These are phyloP conservation scores for Meredithiella fracta DNA, from an alignment of 2,329 filamentous ascomycete species.

Conservation along the genomic window DNA sequence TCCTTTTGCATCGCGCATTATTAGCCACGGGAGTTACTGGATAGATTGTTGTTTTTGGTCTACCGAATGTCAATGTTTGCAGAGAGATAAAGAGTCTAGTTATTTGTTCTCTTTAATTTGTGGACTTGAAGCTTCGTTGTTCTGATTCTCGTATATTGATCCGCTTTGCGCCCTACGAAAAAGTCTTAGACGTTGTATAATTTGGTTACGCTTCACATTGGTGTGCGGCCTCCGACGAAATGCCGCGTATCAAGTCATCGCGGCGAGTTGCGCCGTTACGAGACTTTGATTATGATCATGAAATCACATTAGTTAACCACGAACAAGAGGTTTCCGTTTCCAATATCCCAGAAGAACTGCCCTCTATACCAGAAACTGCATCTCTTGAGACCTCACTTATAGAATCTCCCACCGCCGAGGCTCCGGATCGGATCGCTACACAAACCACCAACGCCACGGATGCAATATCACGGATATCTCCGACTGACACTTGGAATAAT, in stretches of 20 bases:
- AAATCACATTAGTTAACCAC: conserved; percentile 51
- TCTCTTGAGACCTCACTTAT: neutral
- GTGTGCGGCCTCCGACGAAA: neutral
- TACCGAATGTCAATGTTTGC: neutral
- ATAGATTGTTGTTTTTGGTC: neutral
- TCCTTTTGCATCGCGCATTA: neutral
- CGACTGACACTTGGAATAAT: neutral
- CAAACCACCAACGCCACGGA: neutral
- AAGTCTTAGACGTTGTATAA: no score
- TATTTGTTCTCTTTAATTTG: no score
- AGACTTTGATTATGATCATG: conserved; percentile 51
- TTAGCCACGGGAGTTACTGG: neutral
- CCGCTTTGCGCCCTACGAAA: no score
- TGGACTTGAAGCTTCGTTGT: no score
- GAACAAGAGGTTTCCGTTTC: conserved; percentile 18
- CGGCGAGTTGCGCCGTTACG: conserved; percentile 39
- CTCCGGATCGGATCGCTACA: neutral
- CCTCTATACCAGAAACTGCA: neutral
- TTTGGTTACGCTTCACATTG: neutral
- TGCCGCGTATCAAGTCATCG: conserved; percentile 22
- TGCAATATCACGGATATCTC: neutral
- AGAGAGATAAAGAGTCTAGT: no score
- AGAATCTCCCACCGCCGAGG: neutral
- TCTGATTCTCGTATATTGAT: no score
- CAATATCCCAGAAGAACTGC: neutral